These are phyloP conservation scores for Pythium oligandrum DNA, from an alignment of 352 stramenopile genomes.

Conservation along the genomic window DNA sequence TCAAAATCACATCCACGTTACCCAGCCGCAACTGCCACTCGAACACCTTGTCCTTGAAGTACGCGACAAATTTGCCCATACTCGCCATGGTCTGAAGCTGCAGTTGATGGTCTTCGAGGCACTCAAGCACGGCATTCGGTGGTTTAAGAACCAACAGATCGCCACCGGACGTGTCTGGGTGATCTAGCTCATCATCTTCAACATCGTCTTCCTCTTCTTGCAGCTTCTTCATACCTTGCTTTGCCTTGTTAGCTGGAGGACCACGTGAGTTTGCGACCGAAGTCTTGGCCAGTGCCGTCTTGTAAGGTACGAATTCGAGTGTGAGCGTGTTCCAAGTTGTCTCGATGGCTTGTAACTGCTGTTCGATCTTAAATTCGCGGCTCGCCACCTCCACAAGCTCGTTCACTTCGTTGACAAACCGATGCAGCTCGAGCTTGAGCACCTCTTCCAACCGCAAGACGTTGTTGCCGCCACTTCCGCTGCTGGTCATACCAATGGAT, in stretches of 20 bases:
- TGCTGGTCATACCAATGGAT: conserved; percentile 4
- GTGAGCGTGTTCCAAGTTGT: conserved; percentile 86
- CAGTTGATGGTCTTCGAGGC: conserved; percentile 93
- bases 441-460: conserved; percentile 90
- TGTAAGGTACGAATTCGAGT: conserved; percentile 91
- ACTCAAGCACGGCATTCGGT: conserved; percentile 90
- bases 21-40: conserved; percentile 91
- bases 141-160: conserved; percentile 89
- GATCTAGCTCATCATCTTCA: conserved; percentile 23
- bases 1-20: conserved; percentile 91
- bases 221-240: background rate
- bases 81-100: conserved; percentile 94
- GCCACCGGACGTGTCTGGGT: conserved; percentile 18
- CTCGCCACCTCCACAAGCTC: conserved; percentile 93
- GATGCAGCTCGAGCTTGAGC: conserved; percentile 89
- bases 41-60: conserved; percentile 94
- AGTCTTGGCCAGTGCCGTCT: conserved; percentile 29
- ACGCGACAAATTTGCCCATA: conserved; percentile 95
- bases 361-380: conserved; percentile 97
- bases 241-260: background rate
- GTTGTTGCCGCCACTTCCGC: conserved; percentile 13
- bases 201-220: conserved; percentile 17
- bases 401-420: conserved; percentile 91
- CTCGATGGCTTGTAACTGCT: conserved; percentile 92
- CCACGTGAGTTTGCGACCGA: background rate